Evolutionary conservation across 2,329 filamentous ascomycete genomes (phyloP).

Genomic region (Fusarium chuoi): DNA sequence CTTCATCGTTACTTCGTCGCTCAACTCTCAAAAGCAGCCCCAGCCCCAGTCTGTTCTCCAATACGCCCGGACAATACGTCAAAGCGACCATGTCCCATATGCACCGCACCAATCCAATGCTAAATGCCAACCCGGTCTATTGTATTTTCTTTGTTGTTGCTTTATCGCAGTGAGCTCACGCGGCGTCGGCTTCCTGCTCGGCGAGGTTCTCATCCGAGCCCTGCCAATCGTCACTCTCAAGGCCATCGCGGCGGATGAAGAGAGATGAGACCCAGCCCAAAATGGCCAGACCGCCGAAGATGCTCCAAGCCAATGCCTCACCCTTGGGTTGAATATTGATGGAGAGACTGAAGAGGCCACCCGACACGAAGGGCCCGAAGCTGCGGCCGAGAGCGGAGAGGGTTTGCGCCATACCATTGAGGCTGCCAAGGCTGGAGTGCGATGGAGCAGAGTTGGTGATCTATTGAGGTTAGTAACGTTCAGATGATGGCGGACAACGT

Average conservation of each 20-base stretch:
- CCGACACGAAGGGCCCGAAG: slow-evolving; percentile 87
- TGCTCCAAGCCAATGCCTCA: slow-evolving; percentile 84
- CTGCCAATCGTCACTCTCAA: slow-evolving; percentile 68
- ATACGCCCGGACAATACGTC: background rate
- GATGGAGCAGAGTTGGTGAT: slow-evolving; percentile 95
- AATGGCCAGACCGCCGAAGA: slow-evolving; percentile 86
- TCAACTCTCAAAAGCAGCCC: background rate
- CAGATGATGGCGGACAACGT: too few relatives aligned
- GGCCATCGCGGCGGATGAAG: slow-evolving; percentile 73
- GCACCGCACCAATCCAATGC: background rate
- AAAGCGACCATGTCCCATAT: background rate
- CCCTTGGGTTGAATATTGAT: slow-evolving; percentile 80
- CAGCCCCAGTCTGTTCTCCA: background rate
- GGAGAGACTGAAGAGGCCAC: slow-evolving; percentile 84
- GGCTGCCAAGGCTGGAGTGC: slow-evolving; percentile 83
- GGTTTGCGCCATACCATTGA: slow-evolving; percentile 95
- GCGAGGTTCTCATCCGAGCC: slow-evolving; percentile 43
- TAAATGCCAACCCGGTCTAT: slow-evolving; percentile 13
- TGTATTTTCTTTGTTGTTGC: background rate
- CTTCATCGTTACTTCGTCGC: slow-evolving; percentile 9
- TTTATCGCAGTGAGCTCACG: background rate
- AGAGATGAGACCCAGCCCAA: slow-evolving; percentile 83
- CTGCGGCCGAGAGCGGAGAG: slow-evolving; percentile 91
- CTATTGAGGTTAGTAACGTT: slow-evolving; percentile 53
- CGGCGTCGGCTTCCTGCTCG: slow-evolving; percentile 10